Evolutionary conservation across 2,329 filamentous ascomycete species (phyloP), one percentile per base, ranked within the genome.

Genomic region (Metarhizium brunneum): DNA sequence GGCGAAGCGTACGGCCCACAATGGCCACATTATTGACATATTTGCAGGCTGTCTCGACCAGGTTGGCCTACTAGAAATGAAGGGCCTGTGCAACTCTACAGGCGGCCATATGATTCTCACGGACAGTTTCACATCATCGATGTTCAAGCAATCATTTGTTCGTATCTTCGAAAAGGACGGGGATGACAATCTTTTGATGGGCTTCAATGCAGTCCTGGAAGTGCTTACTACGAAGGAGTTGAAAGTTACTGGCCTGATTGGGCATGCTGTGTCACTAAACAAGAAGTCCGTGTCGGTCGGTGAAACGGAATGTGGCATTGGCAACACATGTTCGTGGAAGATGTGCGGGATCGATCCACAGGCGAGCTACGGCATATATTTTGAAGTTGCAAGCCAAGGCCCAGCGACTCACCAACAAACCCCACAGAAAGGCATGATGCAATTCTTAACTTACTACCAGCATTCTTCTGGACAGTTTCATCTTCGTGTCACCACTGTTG

Each of bases 91-190:
- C 61, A 99, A 97, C 71, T 95, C 87, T 36, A 99, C 94, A 18
- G 94, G 94, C 61, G 94, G 94, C 42, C 92, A 99, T 69, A 99
- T 99, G 87, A 95, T 99, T 60, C 76, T 99, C 61, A 97, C 94
- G 1, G 94, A 99, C 71, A 96, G 92, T 70, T 99, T 99, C 70
- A 97, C 92, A 4, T 95, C 94, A 0, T 97, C 92, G 57, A 96
- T 99, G 86, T 99, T 97, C 79, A 96, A 94, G 76, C 94, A 99
- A 70, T 97, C 94, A 0, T 99, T 99, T 66, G 87, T 95, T 53
- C 87, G 95, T 57, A 86, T 99, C 18, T 99, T 99, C 67, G 94
- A 99, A 69, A 96, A 96, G 73, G 94, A 99, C 67, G 90, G 82
- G 2, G 87, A 95, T 57, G 94, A 96, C 62, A 96, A 96, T 68